Evolutionary conservation across 2,329 filamentous ascomycete species (phyloP), one percentile per base, ranked within the genome.

Genomic region (Eutypella sp.): DNA sequence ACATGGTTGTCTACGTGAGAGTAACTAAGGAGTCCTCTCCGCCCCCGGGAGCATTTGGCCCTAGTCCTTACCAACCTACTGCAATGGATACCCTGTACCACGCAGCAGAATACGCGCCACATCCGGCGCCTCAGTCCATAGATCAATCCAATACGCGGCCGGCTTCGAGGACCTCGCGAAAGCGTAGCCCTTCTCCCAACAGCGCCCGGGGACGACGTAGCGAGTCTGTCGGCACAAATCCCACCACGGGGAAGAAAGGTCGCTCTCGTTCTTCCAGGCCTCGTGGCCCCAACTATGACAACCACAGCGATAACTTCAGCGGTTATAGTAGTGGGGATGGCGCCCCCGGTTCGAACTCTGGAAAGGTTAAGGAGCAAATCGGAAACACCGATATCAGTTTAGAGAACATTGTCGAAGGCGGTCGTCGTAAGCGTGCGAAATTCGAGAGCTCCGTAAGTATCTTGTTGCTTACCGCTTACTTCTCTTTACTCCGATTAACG

Each of bases 331-430:
- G 91, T 66, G 91, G 87, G 57, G 90, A 96, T 55, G 86, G 84
- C 50, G 88, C 84, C 23, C 80, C 87, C 50, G 85, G 82, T 55
- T 91, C 89, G 45, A 77, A 86, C 55, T 85, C 85, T 48, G 84
- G 87, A 59, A 87, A 87, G 65, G 81, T 78, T 57, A 90, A 88
- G 67, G 91, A 96, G 60, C 86, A 89, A 54, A 81, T 96, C 59
- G 90, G 89, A 41, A 96, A 89, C 64, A 95, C 93, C 15, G 93
- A 99, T 58, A 99, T 99, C 62, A 97, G 92, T 65, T 82, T 96
- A 57, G 91, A 96, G 58, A 99, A 99, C 65, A 97, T 99, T 67
- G 87, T 99, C 50, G 92, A 97, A 69, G 93, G 95, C 62, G 91
- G 92, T 56, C 85, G 93, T 67, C 85, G 93, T 64, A 96, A 97